Percentiles rank a stretch among this genome's conserved stretches.
These are phyloP conservation scores for Mycocentrospora acerina DNA, from an alignment of 2,329 filamentous ascomycete species.

Conservation along the genomic window DNA sequence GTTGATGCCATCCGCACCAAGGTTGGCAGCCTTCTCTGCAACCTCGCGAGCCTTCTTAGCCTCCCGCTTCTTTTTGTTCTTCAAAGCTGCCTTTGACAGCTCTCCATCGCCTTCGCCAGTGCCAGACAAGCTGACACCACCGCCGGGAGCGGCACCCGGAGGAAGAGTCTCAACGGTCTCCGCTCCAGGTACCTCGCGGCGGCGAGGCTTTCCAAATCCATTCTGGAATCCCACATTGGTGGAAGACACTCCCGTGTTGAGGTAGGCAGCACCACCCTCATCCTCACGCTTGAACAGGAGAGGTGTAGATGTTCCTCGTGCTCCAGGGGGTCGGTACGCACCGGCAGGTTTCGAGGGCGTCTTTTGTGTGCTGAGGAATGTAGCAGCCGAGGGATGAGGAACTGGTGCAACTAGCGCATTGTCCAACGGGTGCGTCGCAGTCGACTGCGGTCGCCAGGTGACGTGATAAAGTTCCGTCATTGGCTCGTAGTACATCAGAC, in stretches of 20 bases:
- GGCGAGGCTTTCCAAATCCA: constrained; percentile 74
- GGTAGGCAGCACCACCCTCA: constrained; percentile 86
- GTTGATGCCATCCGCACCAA: constrained; percentile 33
- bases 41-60: constrained; percentile 87
- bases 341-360: constrained; percentile 96
- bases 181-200: constrained; percentile 83
- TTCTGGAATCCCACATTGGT: constrained; percentile 59
- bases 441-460: constrained; percentile 76
- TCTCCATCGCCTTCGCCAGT: constrained; percentile 69
- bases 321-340: constrained; percentile 92
- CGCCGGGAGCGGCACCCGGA: constrained; percentile 69
- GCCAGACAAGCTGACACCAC: constrained; percentile 65
- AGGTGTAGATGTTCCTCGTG: constrained; percentile 83
- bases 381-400: constrained; percentile 79
- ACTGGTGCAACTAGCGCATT: constrained; percentile 76
- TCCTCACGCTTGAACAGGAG: constrained; percentile 97
- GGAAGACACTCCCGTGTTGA: constrained; percentile 76
- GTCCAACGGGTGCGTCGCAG: constrained; percentile 60
- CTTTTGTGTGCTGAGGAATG: constrained; percentile 83
- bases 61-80: constrained; percentile 98
- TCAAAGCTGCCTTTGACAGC: constrained; percentile 79
- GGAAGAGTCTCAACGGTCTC: constrained; percentile 67
- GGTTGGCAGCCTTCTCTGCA: constrained; percentile 54
- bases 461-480: constrained; percentile 91
- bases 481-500: constrained; percentile 92